Percentiles rank a stretch among this genome's conserved stretches.
Evolutionary conservation across 2,329 filamentous ascomycete species (phyloP).

Genomic region (Fusarium buharicum): DNA sequence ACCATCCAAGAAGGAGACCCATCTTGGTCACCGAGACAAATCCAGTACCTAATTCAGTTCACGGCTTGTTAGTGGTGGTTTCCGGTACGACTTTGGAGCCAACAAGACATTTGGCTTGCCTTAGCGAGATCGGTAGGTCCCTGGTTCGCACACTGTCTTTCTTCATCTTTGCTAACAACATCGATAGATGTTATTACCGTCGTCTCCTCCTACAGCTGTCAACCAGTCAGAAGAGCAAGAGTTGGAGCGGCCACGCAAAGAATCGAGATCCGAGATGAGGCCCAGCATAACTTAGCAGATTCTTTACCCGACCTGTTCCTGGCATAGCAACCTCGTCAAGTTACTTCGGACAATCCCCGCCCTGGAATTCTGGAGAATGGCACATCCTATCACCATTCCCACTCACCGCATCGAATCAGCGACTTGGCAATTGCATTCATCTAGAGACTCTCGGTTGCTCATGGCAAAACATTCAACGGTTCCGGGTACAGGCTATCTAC

Average conservation of each 20-base stretch:
- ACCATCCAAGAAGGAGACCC: constrained; percentile 23
- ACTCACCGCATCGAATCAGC: constrained; percentile 36
- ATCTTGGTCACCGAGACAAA: constrained; percentile 29
- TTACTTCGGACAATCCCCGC: constrained; percentile 25
- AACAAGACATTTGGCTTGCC: not conserved
- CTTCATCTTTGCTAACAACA: not conserved
- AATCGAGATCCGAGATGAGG: constrained; percentile 33
- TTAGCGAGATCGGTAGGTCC: not conserved
- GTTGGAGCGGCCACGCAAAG: constrained; percentile 10
- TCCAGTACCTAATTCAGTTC: constrained; percentile 16
- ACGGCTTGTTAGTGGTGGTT: constrained; percentile 5
- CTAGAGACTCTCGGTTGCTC: constrained; percentile 9
- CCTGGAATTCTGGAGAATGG: constrained; percentile 36
- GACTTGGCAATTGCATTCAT: constrained; percentile 23
- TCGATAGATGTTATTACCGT: not conserved
- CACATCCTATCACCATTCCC: constrained; percentile 31
- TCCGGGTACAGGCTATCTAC: constrained; percentile 4
- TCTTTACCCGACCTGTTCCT: constrained; percentile 23
- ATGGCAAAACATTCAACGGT: constrained; percentile 12
- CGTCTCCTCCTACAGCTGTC: not conserved
- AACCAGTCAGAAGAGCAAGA: constrained; percentile 9
- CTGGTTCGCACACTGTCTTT: constrained; percentile 10
- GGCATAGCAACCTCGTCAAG: constrained; percentile 14
- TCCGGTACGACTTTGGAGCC: no score
- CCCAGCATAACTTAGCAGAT: constrained; percentile 7